Evolutionary conservation across 768 basidiomycete species (phyloP), one percentile per base, ranked within the genome.

Genomic region (Lactarius vividus): DNA sequence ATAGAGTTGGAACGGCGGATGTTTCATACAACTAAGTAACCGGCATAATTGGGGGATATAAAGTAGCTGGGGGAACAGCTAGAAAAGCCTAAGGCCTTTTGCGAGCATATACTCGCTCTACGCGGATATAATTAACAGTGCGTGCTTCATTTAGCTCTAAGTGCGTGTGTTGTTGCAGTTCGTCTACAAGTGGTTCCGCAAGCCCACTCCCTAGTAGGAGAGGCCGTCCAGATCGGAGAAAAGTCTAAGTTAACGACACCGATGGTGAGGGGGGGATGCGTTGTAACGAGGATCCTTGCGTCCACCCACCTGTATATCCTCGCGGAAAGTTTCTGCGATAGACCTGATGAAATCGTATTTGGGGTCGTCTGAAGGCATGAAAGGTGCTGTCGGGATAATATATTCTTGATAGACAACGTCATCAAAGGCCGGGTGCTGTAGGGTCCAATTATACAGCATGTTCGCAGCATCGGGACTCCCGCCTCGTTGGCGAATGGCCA

Each of bases 141-240:
- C 75, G 70, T 5, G 82, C 80, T 18, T 82, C 81, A 18, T 76
- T 73, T 44, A 90, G 72, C 70, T 92, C 91, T 39, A 71, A 53
- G n/a, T 72, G 73, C 15, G 85, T 82, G 28, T 84, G 81, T 6
- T 63, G 61, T 73, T 89, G 81, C 20, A 92, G 74, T 37, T 82
- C 77, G 63, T 85, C 77, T 26, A 91, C 80, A 18, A 85, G 72
- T 9, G 77, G 74, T 71, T 82, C 81, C 3, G 85, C 74, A 33
- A 91, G 71, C 4, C 88, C 91, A 70, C 78, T 82, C 15, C 85
- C 83, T 6, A 92, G 80, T 3, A 92, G 80, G 49, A 92, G 77
- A 26, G 88, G 87, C n/a, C 88, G 80, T 20, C 83, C 86, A 0
- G 86, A 85, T 68, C 79, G 81, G 46, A 92, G 71, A 72, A 92